Evolutionary conservation across 1,284 basidiomycete genomes (phyloP), one percentile per base, ranked within the genome.

Genomic region (Trichosporon sp.): DNA sequence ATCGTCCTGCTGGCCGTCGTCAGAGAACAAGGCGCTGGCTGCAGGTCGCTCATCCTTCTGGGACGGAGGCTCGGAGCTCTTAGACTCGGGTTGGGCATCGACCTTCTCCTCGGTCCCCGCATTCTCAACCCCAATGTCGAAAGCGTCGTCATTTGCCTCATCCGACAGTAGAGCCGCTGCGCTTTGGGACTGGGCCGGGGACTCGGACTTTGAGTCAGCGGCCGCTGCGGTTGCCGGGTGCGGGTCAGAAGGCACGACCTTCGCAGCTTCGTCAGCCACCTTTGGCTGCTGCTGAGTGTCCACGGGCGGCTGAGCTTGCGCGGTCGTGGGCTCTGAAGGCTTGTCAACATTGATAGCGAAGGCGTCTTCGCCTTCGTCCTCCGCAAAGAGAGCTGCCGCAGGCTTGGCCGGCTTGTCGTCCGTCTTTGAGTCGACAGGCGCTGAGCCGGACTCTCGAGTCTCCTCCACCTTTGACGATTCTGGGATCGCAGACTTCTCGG

Each of bases 301-400:
- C 4, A n/a, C 44, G 7, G 34, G 15, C 18, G 47, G 27, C 8
- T 60, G 27, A 60, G 56, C 15, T 6, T n/a, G 27, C 18, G 18
- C 29, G 25, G 34, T n/a, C 18, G 27, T 27, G 21, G 65, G 44
- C 32, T 47, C 63, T 11, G 27, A 27, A 18, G 65, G 44, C 32
- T 47, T 56, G 38, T 29, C 21, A 3, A 42, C 42, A 2, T 58
- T 21, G 18, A 67, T 65, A 25, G 66, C 62, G 44, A 69, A 67
- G 4, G 70, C 70, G 5, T 35, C 62, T 3, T 38, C 44, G 25
- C 66, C 62, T 15, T 35, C 65, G n/a, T 68, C 70, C 29, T 68
- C 70, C 0, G 70, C 51, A 31, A 74, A 67, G 12, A 72, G 68
- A 2, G 71, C 68, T 6, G 70, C 67, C 9, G 68, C 60, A 31